These are phyloP conservation scores for Colletotrichum sp. DNA, from an alignment of 2,329 filamentous ascomycete species.

Conservation along the genomic window DNA sequence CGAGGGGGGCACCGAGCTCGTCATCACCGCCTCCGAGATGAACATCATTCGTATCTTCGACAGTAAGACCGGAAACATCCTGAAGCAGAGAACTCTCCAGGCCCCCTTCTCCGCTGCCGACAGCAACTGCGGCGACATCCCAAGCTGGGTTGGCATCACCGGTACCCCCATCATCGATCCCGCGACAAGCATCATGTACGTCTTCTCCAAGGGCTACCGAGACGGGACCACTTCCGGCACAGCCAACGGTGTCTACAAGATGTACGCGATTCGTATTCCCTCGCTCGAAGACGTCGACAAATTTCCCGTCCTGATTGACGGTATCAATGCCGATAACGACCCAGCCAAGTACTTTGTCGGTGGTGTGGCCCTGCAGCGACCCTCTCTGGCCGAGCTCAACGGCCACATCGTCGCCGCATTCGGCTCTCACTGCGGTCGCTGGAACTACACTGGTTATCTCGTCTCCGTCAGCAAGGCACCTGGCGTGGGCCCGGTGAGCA, in stretches of 20 bases:
- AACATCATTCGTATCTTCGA: conserved; percentile 45
- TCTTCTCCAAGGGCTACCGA: conserved; percentile 40
- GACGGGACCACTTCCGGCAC: conserved; percentile 27
- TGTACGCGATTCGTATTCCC: conserved; percentile 43
- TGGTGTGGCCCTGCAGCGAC: conserved; percentile 49
- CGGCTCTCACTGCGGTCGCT: conserved; percentile 52
- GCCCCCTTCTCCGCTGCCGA: conserved; percentile 43
- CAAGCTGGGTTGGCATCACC: conserved; percentile 40
- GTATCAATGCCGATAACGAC: conserved; percentile 49
- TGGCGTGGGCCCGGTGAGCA: conserved; percentile 33
- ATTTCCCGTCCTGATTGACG: conserved; percentile 51
- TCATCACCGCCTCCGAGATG: conserved; percentile 43
- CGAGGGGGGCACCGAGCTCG: conserved; percentile 34
- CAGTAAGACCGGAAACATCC: conserved; percentile 42
- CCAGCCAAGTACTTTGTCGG: conserved; percentile 47
- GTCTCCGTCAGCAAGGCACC: conserved; percentile 34
- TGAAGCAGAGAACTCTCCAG: conserved; percentile 40
- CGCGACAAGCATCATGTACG: conserved; percentile 37
- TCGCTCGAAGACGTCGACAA: conserved; percentile 39
- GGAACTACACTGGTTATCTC: conserved; percentile 45
- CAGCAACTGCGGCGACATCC: conserved; percentile 44
- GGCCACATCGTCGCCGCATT: conserved; percentile 50
- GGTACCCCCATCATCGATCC: conserved; percentile 42
- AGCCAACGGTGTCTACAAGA: conserved; percentile 42
- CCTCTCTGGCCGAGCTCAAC: conserved; percentile 36